Percentiles rank a stretch among this genome's conserved stretches.
These are phyloP conservation scores for Mortierella hygrophila DNA, from an alignment of 192 early-diverging fungal species.

Conservation along the genomic window DNA sequence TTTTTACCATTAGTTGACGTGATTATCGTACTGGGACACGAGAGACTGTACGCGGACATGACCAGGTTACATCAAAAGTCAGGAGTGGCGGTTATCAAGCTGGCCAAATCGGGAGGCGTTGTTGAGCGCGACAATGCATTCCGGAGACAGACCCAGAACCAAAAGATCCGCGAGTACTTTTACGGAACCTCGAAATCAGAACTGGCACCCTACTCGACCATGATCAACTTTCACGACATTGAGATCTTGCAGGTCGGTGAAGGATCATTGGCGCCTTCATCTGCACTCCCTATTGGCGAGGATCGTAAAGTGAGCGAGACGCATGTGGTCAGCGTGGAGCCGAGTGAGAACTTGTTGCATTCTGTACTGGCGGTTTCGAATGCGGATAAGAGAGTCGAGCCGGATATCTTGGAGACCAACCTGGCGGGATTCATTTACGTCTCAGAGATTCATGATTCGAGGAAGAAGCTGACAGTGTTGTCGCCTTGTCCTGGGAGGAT, in stretches of 20 bases:
- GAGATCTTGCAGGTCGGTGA: constrained; percentile 84
- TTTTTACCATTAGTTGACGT: constrained; percentile 69
- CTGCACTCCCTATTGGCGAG: constrained; percentile 91
- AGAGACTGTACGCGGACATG: constrained; percentile 92
- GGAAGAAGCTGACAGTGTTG: constrained; percentile 85
- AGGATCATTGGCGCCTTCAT: constrained; percentile 86
- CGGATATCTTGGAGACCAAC: constrained; percentile 72
- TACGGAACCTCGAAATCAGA: constrained; percentile 87
- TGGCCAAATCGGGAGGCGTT: constrained; percentile 94
- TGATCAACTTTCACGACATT: constrained; percentile 84
- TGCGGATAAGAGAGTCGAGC: constrained; percentile 65
- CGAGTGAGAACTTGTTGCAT: constrained; percentile 84
- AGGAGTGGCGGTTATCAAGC: constrained; percentile 81
- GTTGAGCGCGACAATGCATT: constrained; percentile 87
- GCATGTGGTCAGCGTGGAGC: constrained; percentile 82
- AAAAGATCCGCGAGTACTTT: constrained; percentile 93
- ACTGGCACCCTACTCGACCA: constrained; percentile 85
- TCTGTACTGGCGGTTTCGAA: constrained; percentile 89
- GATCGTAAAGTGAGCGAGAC: constrained; percentile 84
- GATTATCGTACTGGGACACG: constrained; percentile 93
- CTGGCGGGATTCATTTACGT: constrained; percentile 89
- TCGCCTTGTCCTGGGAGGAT: constrained; percentile 90
- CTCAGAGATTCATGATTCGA: constrained; percentile 85
- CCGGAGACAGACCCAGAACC: constrained; percentile 75
- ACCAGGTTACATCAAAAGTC: constrained; percentile 64